Percentiles rank a stretch among this genome's conserved stretches.
phyloP scores from a whole-genome alignment of 2,329 filamentous ascomycete species.

The Epichloe gansuensis region DNA sequence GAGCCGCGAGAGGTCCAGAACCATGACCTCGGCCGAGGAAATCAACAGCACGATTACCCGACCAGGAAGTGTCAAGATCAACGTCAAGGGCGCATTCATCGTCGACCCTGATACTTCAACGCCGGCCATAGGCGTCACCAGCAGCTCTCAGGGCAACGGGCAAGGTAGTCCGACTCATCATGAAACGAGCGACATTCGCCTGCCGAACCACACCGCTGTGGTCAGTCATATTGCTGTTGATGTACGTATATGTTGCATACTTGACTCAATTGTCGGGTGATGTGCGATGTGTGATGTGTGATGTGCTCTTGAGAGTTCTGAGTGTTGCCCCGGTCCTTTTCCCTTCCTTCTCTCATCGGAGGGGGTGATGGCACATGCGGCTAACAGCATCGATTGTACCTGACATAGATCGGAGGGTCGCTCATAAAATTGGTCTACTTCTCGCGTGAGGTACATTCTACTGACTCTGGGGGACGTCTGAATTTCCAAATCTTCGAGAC shows the following conservation, averaged over 20 bases:
- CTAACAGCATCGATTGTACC: not conserved
- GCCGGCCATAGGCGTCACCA: conserved; percentile 25
- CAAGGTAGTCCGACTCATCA: conserved; percentile 36
- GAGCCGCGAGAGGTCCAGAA: conserved; percentile 10
- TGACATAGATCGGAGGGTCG: conserved; percentile 73
- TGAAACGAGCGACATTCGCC: conserved; percentile 85
- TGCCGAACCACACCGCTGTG: conserved; percentile 87
- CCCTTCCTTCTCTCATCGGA: not conserved
- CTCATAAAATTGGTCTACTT: conserved; percentile 97
- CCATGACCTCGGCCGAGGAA: conserved; percentile 36
- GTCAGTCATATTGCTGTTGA: conserved; percentile 96
- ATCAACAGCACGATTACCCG: conserved; percentile 49
- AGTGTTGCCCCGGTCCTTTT: not conserved
- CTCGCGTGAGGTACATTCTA: conserved; percentile 69
- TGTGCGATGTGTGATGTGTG: too few relatives aligned
- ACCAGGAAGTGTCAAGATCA: conserved; percentile 74
- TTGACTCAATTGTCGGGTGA: not conserved
- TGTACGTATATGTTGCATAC: conserved; percentile 39
- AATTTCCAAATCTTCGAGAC: conserved; percentile 97
- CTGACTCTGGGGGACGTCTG: conserved; percentile 72
- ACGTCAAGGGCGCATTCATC: conserved; percentile 92
- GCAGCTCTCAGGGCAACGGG: conserved; percentile 23
- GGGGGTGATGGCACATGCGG: not conserved
- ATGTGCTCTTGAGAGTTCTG: too few relatives aligned
- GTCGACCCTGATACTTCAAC: conserved; percentile 64